Percentiles rank a stretch among this genome's conserved stretches.
Evolutionary conservation across 495 filamentous ascomycete genomes (phyloP).

Genomic region (Haplographium delicatum): DNA sequence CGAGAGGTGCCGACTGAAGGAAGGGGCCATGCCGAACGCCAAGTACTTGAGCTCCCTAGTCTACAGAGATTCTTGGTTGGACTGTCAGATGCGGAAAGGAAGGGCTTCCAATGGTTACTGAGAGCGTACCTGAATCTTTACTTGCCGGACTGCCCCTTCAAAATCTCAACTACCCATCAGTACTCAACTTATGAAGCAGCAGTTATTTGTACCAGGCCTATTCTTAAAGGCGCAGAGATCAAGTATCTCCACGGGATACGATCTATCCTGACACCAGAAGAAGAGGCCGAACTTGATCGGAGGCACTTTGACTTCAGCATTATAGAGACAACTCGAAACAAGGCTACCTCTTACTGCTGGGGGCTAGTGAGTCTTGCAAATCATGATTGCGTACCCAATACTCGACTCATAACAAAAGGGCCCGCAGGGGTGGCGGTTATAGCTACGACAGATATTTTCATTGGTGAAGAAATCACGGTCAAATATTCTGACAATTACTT

Average conservation of each 20-base stretch:
- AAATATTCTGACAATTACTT: neutral
- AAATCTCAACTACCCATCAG: neutral
- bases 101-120: neutral
- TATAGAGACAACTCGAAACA: too few species aligned
- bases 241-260: neutral
- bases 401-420: too few species aligned
- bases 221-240: neutral
- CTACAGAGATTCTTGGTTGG: neutral
- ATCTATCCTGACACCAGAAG: neutral
- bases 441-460: neutral
- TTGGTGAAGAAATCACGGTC: neutral
- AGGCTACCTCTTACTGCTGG: too few species aligned
- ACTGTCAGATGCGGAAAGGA: neutral
- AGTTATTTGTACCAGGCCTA: neutral
- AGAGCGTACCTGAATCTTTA: neutral
- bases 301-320: too few species aligned
- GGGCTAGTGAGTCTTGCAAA: too few species aligned
- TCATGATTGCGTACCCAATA: too few species aligned
- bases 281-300: too few species aligned
- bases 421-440: too few species aligned
- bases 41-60: neutral
- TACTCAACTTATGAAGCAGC: neutral
- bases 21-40: neutral
- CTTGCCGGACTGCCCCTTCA: neutral
- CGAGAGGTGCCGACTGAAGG: neutral